Percentiles rank a stretch among this genome's conserved stretches.
These are phyloP conservation scores for Lactifluus pinguis DNA, from an alignment of 768 basidiomycete species.

Conservation along the genomic window DNA sequence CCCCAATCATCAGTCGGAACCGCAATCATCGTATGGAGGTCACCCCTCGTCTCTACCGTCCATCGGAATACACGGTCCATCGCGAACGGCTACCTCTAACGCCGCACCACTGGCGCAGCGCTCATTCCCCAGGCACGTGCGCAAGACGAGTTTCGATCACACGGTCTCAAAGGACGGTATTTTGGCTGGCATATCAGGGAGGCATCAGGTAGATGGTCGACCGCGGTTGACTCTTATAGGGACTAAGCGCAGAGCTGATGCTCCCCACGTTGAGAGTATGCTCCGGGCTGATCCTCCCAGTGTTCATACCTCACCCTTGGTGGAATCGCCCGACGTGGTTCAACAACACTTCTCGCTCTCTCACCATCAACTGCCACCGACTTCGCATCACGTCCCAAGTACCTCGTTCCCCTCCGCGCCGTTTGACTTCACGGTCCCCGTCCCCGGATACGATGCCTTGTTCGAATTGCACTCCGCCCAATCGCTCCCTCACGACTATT, in stretches of 20 bases:
- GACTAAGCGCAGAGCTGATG: slow-evolving; percentile 72
- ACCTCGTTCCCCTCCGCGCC: slow-evolving; percentile 56
- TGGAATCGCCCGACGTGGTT: slow-evolving; percentile 11
- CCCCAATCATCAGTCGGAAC: slow-evolving; percentile 2
- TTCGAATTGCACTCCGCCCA: slow-evolving; percentile 36
- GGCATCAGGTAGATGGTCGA: slow-evolving; percentile 77
- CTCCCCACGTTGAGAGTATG: slow-evolving; percentile 73
- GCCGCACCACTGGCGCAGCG: slow-evolving; percentile 33
- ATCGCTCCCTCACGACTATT: slow-evolving; percentile 29
- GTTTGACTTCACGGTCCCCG: slow-evolving; percentile 70
- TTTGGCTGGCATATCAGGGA: slow-evolving; percentile 47
- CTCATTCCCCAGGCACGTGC: slow-evolving; percentile 73
- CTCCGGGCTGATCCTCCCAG: slow-evolving; percentile 68
- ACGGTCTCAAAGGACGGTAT: slow-evolving; percentile 67
- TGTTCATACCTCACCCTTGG: slow-evolving; percentile 16
- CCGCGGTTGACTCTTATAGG: slow-evolving; percentile 55
- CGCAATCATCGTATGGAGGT: slow-evolving; percentile 11
- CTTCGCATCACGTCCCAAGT: slow-evolving; percentile 27
- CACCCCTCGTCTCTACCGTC: slow-evolving; percentile 70
- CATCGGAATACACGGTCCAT: slow-evolving; percentile 53
- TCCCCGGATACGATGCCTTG: slow-evolving; percentile 47
- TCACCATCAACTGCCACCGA: slow-evolving; percentile 19
- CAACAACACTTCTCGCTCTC: slow-evolving; percentile 22
- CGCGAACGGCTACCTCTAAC: slow-evolving; percentile 28
- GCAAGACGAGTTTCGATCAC: slow-evolving; percentile 94